Evolutionary conservation across 192 early-diverging fungal species (phyloP).

Genomic region (Coemansia sp.): DNA sequence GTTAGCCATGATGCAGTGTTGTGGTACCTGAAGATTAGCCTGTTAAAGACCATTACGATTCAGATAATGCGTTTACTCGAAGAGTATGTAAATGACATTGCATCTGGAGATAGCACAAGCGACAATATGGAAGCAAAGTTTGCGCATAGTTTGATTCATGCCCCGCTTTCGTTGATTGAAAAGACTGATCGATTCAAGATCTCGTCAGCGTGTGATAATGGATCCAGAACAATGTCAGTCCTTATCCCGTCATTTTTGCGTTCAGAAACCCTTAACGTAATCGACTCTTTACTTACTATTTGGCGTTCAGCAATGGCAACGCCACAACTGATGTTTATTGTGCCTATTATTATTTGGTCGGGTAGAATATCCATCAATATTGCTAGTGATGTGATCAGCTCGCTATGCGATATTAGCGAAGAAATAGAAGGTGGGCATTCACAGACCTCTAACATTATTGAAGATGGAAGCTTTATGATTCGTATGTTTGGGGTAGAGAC

Average conservation of each 20-base stretch:
- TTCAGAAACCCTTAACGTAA: neutral
- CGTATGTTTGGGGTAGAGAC: conserved; percentile 65
- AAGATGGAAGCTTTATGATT: conserved; percentile 69
- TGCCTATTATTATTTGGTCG: conserved; percentile 19
- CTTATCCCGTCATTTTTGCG: neutral
- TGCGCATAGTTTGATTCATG: neutral
- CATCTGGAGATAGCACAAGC: neutral
- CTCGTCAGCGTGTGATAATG: neutral
- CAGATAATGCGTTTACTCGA: neutral
- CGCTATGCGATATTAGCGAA: neutral
- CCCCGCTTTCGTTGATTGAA: conserved; percentile 12
- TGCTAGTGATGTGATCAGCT: neutral
- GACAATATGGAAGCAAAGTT: neutral
- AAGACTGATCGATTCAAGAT: conserved; percentile 11
- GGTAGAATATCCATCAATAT: neutral
- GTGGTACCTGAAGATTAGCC: neutral
- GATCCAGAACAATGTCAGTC: neutral
- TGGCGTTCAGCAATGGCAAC: neutral
- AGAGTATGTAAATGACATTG: neutral
- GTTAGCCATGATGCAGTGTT: conserved; percentile 10
- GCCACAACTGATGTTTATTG: conserved; percentile 20
- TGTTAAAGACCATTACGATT: neutral
- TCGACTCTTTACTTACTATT: neutral
- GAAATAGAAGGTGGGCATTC: neutral
- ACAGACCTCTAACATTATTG: conserved; percentile 19